These are phyloP conservation scores for Xylaria sp. DNA, from an alignment of 495 filamentous ascomycete genomes.

Conservation along the genomic window DNA sequence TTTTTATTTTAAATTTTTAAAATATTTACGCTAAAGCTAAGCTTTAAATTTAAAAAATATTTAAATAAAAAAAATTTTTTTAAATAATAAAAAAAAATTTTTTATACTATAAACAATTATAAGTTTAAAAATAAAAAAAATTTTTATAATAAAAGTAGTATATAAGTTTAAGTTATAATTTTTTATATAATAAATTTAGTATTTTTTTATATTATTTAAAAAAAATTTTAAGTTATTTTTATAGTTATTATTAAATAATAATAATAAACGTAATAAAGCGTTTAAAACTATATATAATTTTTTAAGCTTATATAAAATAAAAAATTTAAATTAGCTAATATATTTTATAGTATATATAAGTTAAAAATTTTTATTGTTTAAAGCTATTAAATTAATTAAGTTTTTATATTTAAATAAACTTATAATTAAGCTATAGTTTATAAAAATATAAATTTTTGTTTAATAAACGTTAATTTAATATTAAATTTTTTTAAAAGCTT, in stretches of 20 bases:
- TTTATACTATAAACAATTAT: not conserved
- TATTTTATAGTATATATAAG: conserved; percentile 8
- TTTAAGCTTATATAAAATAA: conserved; percentile 13
- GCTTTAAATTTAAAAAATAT: conserved; percentile 11
- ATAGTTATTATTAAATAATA: not conserved
- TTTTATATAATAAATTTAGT: not conserved
- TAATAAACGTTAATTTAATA: too few species aligned
- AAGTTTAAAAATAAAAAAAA: not conserved
- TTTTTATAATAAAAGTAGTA: not conserved
- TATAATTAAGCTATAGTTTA: too few species aligned
- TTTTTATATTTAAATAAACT: too few species aligned
- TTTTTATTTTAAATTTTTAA: conserved; percentile 9
- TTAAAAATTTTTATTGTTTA: conserved; percentile 17
- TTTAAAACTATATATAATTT: conserved; percentile 21
- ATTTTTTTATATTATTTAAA: conserved; percentile 12
- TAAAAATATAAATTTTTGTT: too few species aligned
- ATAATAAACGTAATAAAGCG: conserved; percentile 4
- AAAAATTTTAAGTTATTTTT: conserved; percentile 1
- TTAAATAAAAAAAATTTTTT: conserved; percentile 5
- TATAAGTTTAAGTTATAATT: too few species aligned
- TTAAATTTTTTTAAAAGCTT: too few species aligned
- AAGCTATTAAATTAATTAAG: too few species aligned
- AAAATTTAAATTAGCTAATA: conserved; percentile 18
- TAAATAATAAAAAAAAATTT: conserved; percentile 4
- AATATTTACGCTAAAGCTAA: not conserved